Evolutionary conservation across 164 flowering plant species (phyloP), one percentile per base, ranked within the genome.

Genomic region (grape (Vitis vinifera)): DNA sequence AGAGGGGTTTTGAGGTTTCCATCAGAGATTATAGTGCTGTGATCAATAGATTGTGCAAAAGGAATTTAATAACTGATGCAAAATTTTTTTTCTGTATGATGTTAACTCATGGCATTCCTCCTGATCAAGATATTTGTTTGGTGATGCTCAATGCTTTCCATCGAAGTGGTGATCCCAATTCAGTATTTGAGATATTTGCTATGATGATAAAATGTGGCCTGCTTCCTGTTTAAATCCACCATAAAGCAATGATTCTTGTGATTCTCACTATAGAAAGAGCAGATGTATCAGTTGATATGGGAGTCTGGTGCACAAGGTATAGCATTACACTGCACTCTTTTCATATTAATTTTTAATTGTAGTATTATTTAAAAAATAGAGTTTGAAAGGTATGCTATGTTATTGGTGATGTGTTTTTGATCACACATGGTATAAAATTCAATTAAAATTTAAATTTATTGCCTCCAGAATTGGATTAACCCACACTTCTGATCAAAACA

Each of bases 41-140:
- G 51, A 86, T 93, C 63, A 91, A 86, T 80, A 86, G 97, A 73
- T 79, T 93, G 70, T 89, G 90, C 82, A 91, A 85, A 80, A 78
- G 92, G 73, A 31, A 71, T 75, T 69, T 77, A 9, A 16, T 77
- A 19, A 59, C 59, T 62, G 84, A 87, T 69, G 90, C 85, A 57
- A 89, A 86, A 71, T 27, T 61, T 53, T 77, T 88, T 65, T 77
- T 85, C 71, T 58, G 68, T 59, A 72, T 80, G 82, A 89, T 92
- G 92, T 59, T 88, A 63, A 72, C 62, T 53, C 50, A 71, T 50
- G 90, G 87, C 19, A 68, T 87, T 58, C 66, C 73, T 62, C 86
- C 86, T 66, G 96, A 92, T 83, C 70, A 62, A 61, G 78, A 82
- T 70, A 58, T 92, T 49, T 85, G 73, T 68, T 29, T 31, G n/a